Percentiles rank a stretch among this genome's conserved stretches.
Conservation (phyloP, 306 rosid genomes). For the Vachellia pachyceras region DNA sequence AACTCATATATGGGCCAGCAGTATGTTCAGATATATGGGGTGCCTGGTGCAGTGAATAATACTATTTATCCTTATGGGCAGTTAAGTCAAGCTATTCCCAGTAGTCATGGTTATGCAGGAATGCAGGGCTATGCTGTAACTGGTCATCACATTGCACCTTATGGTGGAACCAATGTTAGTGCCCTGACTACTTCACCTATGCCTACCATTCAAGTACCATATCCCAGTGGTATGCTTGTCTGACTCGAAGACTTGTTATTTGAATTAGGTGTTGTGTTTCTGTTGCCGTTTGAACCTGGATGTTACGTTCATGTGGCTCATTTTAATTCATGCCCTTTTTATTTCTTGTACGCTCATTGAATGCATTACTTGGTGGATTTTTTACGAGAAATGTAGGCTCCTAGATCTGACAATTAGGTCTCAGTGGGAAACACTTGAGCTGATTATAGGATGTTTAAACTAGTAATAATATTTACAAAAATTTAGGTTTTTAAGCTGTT, state of each 20-base stretch:
- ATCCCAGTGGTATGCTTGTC: constrained; percentile 68
- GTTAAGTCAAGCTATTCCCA: constrained; percentile 73
- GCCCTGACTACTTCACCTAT: constrained; percentile 73
- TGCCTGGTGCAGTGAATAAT: constrained; percentile 73
- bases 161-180: constrained; percentile 78
- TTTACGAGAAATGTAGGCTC: neutral
- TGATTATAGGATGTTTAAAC: neutral
- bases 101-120: constrained; percentile 79
- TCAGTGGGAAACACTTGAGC: neutral
- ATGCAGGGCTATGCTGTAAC: constrained; percentile 82
- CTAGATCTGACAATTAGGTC: constrained; percentile 7
- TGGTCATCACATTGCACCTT: constrained; percentile 81
- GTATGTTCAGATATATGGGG: constrained; percentile 85
- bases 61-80: constrained; percentile 83
- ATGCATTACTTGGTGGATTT: constrained; percentile 16
- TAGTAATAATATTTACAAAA: neutral
- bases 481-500: constrained; percentile 12
- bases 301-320: constrained; percentile 19
- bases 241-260: constrained; percentile 21
- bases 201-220: constrained; percentile 82
- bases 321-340: neutral
- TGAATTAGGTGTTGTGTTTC: constrained; percentile 12
- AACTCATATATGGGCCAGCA: constrained; percentile 82
- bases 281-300: constrained; percentile 26
- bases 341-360: neutral